Conservation (phyloP, 140 eudicot genomes). For the Senecio squalidus region DNA sequence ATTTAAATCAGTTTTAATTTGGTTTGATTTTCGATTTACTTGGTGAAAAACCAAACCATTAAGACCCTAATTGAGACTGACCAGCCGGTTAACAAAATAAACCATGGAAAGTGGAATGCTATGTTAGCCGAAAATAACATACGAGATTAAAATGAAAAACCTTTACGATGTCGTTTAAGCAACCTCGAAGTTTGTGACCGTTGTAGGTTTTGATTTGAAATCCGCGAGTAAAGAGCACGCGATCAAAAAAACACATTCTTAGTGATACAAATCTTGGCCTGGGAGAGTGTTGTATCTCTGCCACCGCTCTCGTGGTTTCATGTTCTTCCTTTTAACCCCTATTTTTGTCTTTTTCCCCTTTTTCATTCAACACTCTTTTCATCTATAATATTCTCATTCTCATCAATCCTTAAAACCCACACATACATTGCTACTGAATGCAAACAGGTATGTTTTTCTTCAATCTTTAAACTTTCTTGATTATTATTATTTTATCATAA, state of each 20-base stretch:
- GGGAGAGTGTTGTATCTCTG: constrained; percentile 16
- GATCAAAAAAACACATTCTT: not conserved
- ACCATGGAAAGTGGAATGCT: no score
- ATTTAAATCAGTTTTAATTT: no score
- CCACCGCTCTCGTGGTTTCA: constrained; percentile 43
- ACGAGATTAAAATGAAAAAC: not conserved
- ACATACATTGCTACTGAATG: no score
- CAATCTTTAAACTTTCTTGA: not conserved
- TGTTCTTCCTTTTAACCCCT: constrained; percentile 24
- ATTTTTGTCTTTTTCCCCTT: constrained; percentile 30
- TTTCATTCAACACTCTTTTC: not conserved
- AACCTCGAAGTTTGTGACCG: constrained; percentile 34
- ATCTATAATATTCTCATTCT: not conserved
- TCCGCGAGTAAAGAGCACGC: constrained; percentile 8
- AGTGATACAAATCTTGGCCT: constrained; percentile 27
- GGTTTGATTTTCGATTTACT: no score
- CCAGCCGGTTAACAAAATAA: no score
- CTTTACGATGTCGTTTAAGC: constrained; percentile 16
- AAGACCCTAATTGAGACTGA: no score
- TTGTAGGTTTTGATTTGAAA: constrained; percentile 26
- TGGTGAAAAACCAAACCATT: no score
- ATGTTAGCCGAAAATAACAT: no score
- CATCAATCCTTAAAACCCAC: no score
- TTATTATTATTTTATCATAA: no score
- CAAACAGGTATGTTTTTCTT: not conserved